These are phyloP conservation scores for Seiridium unicorne DNA, from an alignment of 2,329 filamentous ascomycete genomes.

Conservation along the genomic window DNA sequence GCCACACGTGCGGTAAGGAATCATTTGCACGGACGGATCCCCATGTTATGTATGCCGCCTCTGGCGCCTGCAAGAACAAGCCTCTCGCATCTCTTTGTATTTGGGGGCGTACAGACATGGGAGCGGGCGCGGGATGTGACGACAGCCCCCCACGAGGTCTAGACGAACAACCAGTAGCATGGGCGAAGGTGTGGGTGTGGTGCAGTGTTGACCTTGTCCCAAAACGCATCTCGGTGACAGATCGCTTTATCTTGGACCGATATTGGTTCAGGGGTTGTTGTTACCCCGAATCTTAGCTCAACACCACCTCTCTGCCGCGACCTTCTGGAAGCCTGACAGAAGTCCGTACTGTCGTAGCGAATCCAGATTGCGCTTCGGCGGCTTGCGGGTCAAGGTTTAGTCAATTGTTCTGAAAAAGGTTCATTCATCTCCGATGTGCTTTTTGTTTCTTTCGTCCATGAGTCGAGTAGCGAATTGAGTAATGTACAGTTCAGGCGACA, in stretches of 20 bases:
- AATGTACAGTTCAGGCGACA: too few species aligned
- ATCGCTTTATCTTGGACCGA: constrained; percentile 2
- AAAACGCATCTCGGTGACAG: constrained; percentile 2
- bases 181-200: neutral
- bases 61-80: neutral
- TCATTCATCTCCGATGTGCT: too few species aligned
- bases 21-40: neutral
- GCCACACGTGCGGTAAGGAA: neutral
- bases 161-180: neutral
- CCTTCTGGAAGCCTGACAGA: constrained; percentile 2
- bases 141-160: neutral
- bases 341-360: neutral
- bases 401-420: too few species aligned
- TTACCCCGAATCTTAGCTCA: neutral
- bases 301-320: neutral
- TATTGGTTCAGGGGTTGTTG: neutral
- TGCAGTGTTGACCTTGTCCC: constrained; percentile 5
- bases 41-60: neutral
- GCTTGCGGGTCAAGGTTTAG: neutral
- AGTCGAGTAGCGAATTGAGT: neutral
- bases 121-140: constrained; percentile 1
- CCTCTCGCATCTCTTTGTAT: neutral
- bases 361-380: neutral
- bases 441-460: too few species aligned
- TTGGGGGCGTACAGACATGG: neutral